phyloP scores from a whole-genome alignment of 1,139 yeast species.

The Meyerozyma guilliermondii region DNA sequence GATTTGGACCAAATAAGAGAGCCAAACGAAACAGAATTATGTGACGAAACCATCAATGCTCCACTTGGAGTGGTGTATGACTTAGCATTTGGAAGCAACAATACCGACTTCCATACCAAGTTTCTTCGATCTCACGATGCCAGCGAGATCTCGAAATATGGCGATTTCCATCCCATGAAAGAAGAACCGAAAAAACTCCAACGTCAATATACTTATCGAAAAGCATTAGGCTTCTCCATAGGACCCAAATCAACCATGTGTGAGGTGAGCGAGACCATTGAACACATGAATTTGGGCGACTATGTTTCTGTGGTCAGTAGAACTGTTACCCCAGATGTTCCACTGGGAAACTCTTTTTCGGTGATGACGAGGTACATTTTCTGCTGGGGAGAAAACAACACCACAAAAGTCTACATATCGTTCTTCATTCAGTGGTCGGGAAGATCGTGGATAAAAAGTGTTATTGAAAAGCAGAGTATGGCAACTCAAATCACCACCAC shows the following conservation, averaged over 20 bases:
- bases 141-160: constrained; percentile 39
- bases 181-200: constrained; percentile 26
- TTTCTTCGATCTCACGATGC: constrained; percentile 45
- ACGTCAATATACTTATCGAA: constrained; percentile 39
- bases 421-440: constrained; percentile 52
- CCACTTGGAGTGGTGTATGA: constrained; percentile 49
- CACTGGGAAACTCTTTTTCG: constrained; percentile 51
- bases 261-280: constrained; percentile 41
- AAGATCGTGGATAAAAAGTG: constrained; percentile 50
- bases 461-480: constrained; percentile 47
- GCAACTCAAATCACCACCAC: constrained; percentile 44
- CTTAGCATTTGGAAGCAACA: constrained; percentile 40
- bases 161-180: constrained; percentile 29
- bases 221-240: constrained; percentile 46
- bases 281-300: constrained; percentile 34
- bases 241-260: constrained; percentile 58
- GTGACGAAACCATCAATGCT: constrained; percentile 31
- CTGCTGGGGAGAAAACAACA: constrained; percentile 41
- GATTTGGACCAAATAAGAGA: constrained; percentile 13
- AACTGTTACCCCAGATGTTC: constrained; percentile 54
- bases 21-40: constrained; percentile 28
- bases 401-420: constrained; percentile 38
- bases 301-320: constrained; percentile 32
- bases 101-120: constrained; percentile 34
- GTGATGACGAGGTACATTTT: constrained; percentile 46